These are phyloP conservation scores for Syzygium aromaticum DNA, from an alignment of 345 rosid genomes.

Conservation along the genomic window DNA sequence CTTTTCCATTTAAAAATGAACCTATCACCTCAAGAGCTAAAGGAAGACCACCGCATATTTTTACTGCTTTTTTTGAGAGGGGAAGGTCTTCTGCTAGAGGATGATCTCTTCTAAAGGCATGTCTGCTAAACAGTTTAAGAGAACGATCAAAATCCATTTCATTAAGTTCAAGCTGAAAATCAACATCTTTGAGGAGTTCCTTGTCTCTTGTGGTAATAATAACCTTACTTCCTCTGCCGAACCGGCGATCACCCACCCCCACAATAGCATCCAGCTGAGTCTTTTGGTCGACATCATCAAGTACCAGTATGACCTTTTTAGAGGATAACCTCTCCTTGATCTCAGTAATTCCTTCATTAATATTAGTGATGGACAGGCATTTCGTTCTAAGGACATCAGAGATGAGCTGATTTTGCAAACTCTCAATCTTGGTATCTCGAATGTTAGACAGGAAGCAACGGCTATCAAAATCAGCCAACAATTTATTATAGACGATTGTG, in stretches of 20 bases:
- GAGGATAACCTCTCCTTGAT: not conserved
- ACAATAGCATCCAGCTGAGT: not conserved
- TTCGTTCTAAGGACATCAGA: not conserved
- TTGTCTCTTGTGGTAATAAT: not conserved
- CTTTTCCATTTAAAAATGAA: not conserved
- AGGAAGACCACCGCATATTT: not conserved
- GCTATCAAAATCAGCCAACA: not conserved
- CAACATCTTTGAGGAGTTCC: not conserved
- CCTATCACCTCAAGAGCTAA: not conserved
- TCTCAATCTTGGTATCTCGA: not conserved
- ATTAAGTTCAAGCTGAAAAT: not conserved
- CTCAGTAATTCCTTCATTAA: not conserved
- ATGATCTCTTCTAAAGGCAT: not conserved
- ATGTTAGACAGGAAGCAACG: not conserved
- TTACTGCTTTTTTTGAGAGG: fast-evolving
- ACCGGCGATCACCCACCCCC: not conserved
- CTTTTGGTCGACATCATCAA: not conserved
- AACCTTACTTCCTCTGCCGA: not conserved
- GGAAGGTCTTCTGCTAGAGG: fast-evolving
- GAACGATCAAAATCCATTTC: not conserved
- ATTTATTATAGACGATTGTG: not conserved
- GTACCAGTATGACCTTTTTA: not conserved
- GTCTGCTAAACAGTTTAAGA: not conserved
- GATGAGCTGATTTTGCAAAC: not conserved
- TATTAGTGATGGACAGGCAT: too few relatives aligned